Conservation (phyloP, 768 basidiomycete genomes). For the Serendipita vermifera region DNA sequence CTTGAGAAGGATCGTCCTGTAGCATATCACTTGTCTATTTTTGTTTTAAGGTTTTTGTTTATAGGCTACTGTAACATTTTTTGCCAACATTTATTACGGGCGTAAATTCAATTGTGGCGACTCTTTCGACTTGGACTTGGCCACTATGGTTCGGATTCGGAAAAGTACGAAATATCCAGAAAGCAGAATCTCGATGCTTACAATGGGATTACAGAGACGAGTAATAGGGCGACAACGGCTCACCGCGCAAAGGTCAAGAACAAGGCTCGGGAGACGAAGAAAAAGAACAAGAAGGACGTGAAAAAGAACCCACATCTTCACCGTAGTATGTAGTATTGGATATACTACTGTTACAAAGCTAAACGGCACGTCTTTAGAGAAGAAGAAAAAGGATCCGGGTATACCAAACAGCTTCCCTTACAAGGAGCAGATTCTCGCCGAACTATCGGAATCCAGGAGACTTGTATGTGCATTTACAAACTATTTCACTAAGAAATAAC, state of each 20-base stretch:
- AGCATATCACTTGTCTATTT: neutral
- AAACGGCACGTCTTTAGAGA: constrained; percentile 48
- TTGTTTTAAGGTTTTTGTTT: too few relatives aligned
- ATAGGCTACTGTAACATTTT: too few relatives aligned
- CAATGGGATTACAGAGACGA: constrained; percentile 49
- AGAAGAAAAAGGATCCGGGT: constrained; percentile 70
- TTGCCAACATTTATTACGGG: too few relatives aligned
- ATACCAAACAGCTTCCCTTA: constrained; percentile 89
- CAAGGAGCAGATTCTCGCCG: constrained; percentile 88
- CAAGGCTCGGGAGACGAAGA: constrained; percentile 62
- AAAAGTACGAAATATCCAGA: constrained; percentile 15
- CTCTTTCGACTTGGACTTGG: neutral
- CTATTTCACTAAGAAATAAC: neutral
- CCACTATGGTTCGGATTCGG: constrained; percentile 18
- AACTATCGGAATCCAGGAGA: constrained; percentile 71
- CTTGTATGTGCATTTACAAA: constrained; percentile 46
- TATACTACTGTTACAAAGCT: too few relatives aligned
- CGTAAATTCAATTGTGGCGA: too few relatives aligned
- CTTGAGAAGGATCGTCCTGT: too few relatives aligned
- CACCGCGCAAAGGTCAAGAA: constrained; percentile 59
- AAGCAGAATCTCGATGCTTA: neutral
- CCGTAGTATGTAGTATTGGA: too few relatives aligned
- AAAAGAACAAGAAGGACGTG: constrained; percentile 58
- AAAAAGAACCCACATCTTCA: constrained; percentile 83
- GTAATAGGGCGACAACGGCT: constrained; percentile 61